Evolutionary conservation across 2,329 filamentous ascomycete species (phyloP).

Genomic region (Aureobasidium melanogenum): DNA sequence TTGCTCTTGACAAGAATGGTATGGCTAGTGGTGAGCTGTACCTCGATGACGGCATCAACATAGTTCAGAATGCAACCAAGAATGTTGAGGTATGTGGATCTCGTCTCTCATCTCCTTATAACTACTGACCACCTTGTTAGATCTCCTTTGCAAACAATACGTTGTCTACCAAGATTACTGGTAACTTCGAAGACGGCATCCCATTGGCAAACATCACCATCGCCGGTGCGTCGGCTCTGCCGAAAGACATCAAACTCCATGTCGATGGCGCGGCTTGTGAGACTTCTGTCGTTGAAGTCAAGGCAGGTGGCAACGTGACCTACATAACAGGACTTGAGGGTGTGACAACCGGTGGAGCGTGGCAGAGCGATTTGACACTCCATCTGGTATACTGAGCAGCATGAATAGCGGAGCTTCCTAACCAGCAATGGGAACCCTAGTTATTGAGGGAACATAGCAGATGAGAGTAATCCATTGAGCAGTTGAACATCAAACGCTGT

Average conservation of each 20-base stretch:
- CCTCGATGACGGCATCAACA: slow-evolving; percentile 21
- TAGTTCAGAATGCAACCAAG: slow-evolving; percentile 20
- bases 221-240: not conserved
- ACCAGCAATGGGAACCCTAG: not conserved
- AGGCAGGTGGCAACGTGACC: not conserved
- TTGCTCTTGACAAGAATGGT: slow-evolving; percentile 20
- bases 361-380: not conserved
- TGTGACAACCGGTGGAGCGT: not conserved
- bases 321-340: not conserved
- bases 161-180: slow-evolving; percentile 9
- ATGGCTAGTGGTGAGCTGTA: slow-evolving; percentile 18
- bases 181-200: slow-evolving; percentile 8
- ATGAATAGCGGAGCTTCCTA: not conserved
- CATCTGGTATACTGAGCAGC: not conserved
- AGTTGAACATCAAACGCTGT: not conserved
- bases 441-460: not conserved
- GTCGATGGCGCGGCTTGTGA: not conserved
- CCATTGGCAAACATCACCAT: slow-evolving; percentile 15
- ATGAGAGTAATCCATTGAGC: not conserved
- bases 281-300: not conserved
- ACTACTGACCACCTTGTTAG: not conserved
- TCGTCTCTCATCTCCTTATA: not conserved
- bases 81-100: slow-evolving; percentile 14
- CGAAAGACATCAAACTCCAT: not conserved
- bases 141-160: slow-evolving; percentile 7